Conservation (phyloP, 345 rosid genomes). For the Punica granatum region DNA sequence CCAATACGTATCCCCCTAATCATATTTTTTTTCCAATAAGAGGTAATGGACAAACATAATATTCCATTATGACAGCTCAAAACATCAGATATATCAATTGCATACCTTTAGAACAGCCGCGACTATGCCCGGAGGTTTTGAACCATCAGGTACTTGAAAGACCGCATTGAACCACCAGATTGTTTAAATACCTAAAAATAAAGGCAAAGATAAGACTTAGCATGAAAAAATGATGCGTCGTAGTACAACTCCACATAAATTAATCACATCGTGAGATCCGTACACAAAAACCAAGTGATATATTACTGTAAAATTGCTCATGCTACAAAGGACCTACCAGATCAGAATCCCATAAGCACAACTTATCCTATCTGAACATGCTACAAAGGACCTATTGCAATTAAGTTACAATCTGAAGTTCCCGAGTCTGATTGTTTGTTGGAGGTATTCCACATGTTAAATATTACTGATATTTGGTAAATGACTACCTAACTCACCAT, state of each 20-base stretch:
- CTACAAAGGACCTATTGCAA: too few species aligned
- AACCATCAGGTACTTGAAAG: slow-evolving; percentile 69
- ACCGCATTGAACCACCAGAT: slow-evolving; percentile 80
- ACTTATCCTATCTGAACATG: neutral
- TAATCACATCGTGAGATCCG: neutral
- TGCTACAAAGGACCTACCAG: neutral
- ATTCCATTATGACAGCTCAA: neutral
- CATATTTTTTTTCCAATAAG: too few species aligned
- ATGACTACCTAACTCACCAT: neutral
- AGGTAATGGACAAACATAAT: neutral
- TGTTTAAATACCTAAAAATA: slow-evolving; percentile 60
- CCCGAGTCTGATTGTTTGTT: neutral
- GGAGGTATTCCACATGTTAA: neutral
- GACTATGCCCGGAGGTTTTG: slow-evolving; percentile 78
- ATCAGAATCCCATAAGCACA: neutral
- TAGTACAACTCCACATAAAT: neutral
- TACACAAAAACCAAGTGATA: neutral
- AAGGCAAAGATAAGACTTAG: neutral
- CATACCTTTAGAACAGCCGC: slow-evolving; percentile 82
- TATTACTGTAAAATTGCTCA: neutral
- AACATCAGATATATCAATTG: neutral
- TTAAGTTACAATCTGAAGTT: neutral
- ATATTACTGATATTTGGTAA: neutral
- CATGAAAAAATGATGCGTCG: neutral
- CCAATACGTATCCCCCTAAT: too few species aligned